Evolutionary conservation across 352 stramenopile species (phyloP).

Genomic region (Pythium biforme): DNA sequence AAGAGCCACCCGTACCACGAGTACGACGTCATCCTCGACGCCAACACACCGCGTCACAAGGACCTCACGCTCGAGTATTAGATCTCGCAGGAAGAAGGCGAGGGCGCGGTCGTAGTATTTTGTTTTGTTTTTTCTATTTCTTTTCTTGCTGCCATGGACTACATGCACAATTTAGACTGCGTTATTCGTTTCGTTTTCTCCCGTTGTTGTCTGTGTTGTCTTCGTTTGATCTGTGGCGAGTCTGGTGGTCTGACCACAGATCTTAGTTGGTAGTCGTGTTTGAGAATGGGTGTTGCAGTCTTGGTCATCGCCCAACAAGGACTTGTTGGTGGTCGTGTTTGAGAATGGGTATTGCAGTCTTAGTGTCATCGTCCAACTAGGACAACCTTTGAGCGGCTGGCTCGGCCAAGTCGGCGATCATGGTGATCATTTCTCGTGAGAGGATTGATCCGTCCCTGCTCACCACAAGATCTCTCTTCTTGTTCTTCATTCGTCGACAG

Average conservation of each 20-base stretch:
- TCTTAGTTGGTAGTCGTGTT: too few species aligned
- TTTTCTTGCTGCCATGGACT: not conserved
- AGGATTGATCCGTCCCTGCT: not conserved
- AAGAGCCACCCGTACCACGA: slow-evolving; percentile 62
- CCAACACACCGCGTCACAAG: slow-evolving; percentile 31
- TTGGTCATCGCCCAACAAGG: too few species aligned
- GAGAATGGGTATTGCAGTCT: too few species aligned
- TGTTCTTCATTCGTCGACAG: not conserved
- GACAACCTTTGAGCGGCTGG: too few species aligned
- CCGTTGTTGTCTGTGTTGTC: too few species aligned
- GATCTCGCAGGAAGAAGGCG: not conserved
- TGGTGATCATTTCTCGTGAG: too few species aligned
- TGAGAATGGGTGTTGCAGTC: too few species aligned
- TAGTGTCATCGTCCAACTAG: too few species aligned
- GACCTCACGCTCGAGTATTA: slow-evolving; percentile 57
- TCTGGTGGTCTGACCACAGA: not conserved
- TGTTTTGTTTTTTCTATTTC: not conserved
- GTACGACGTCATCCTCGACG: slow-evolving; percentile 47
- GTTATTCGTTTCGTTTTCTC: too few species aligned
- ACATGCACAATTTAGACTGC: not conserved
- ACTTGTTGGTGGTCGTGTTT: too few species aligned
- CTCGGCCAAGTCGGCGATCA: too few species aligned
- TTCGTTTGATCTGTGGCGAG: too few species aligned
- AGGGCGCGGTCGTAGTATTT: not conserved
- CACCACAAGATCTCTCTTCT: slow-evolving; percentile 6